phyloP scores from a whole-genome alignment of 2,329 filamentous ascomycete genomes.

The Trichoderma harzianum region DNA sequence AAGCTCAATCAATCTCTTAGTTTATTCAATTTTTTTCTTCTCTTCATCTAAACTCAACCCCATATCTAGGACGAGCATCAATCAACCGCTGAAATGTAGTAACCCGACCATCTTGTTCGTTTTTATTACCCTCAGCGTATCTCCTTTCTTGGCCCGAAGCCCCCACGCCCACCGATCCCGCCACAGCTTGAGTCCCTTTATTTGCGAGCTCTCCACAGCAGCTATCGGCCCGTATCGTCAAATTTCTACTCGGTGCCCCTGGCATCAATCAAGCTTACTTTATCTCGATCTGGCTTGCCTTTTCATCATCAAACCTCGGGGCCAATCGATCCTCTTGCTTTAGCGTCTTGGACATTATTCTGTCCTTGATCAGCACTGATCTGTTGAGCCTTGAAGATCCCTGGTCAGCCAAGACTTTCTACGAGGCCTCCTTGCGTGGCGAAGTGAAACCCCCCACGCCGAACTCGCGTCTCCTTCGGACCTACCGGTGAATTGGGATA shows the following conservation, averaged over 20 bases:
- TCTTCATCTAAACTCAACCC: not conserved
- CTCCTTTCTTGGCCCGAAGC: not conserved
- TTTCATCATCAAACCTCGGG: not conserved
- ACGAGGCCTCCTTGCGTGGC: conserved; percentile 1
- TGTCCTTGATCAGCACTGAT: not conserved
- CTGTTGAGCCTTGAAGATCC: not conserved
- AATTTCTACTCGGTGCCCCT: not conserved
- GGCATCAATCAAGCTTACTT: not conserved
- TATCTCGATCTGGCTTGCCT: not conserved
- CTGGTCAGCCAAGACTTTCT: not conserved
- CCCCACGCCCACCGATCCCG: conserved; percentile 3
- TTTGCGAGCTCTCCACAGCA: conserved; percentile 6
- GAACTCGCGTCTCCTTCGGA: not conserved
- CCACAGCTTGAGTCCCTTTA: not conserved
- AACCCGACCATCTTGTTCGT: not conserved
- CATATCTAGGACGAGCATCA: not conserved
- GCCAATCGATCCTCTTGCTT: not conserved
- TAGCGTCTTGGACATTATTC: too few relatives aligned
- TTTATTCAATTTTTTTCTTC: not conserved
- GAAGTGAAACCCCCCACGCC: not conserved
- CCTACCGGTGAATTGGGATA: not conserved
- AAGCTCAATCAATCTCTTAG: not conserved
- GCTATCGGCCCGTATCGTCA: not conserved
- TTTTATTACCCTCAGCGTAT: not conserved
- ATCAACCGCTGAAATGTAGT: not conserved